Evolutionary conservation across 192 early-diverging fungal species (phyloP), one percentile per base, ranked within the genome.

Genomic region (Coemansia sp.): DNA sequence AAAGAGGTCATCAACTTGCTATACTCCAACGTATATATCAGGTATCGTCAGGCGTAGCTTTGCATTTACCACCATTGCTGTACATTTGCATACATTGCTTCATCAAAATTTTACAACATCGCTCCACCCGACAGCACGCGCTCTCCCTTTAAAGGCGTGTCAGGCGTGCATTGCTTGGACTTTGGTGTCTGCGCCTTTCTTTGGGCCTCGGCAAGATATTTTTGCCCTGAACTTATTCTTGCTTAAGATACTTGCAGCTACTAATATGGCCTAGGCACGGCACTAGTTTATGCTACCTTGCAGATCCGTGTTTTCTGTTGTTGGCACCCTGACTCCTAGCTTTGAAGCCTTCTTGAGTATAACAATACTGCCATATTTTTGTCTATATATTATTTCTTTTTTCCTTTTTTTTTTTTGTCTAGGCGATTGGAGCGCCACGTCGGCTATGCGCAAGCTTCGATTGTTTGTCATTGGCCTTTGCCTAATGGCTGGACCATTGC

Each of bases 1-100:
- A n/a, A 73, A 25, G 62, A 66, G 14, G 69, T 73, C 6, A 53
- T 78, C 17, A 60, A 73, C 22, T 51, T 78, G 29, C 40, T 78
- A 24, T 71, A 78, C 35, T 36, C 66, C 14, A 78, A 78, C 40
- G 71, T 79, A 2, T 73, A 79, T 56, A 62, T 73, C 29, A 31
- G 53, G 32, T 56, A 56, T 32, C 53, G 53, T 20, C 27, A 56
- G 27, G 27, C 53, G 53, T 56, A 56, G 53, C 14, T 35, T 35
- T 56, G 32, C 31, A 56, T n/a, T 38, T 56, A 35, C n/a, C 29
- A 31, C 8, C 15, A 32, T 29, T 53, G n/a, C n/a, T n/a, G n/a
- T n/a, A n/a, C n/a, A 17, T 53, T 53, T 53, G 29, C 49, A 46
- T 46, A 11, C 20, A 41, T 17, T 41, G 17, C 14, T 15, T 41